Percentiles rank a stretch among this genome's conserved stretches.
These are phyloP conservation scores for Fraxinus platypoda DNA, from an alignment of 305 asterid species.

Conservation along the genomic window DNA sequence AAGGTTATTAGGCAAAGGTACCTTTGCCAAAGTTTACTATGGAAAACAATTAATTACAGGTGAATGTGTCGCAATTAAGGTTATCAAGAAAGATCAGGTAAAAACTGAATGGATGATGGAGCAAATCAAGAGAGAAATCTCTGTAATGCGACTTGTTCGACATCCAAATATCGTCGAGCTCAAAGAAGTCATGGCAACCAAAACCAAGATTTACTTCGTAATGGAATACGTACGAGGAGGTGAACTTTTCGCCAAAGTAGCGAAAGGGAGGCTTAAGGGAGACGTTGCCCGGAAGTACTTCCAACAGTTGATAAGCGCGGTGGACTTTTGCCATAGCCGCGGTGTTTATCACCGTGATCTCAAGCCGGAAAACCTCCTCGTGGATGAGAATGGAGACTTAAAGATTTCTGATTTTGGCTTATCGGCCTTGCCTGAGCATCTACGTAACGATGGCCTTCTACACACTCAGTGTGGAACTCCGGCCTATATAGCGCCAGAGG, in stretches of 20 bases:
- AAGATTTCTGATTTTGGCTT: constrained; percentile 50
- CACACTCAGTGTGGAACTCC: constrained; percentile 61
- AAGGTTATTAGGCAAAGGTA: constrained; percentile 42
- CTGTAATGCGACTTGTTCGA: constrained; percentile 51
- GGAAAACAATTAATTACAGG: constrained; percentile 31
- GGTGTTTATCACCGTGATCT: constrained; percentile 50
- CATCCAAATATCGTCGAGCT: constrained; percentile 54
- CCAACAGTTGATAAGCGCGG: constrained; percentile 50
- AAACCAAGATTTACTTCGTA: constrained; percentile 43
- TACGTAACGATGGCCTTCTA: constrained; percentile 33
- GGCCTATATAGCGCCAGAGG: constrained; percentile 54
- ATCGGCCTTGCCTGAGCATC: constrained; percentile 46
- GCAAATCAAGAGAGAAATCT: constrained; percentile 54
- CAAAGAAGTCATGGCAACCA: constrained; percentile 59
- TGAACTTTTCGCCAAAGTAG: constrained; percentile 36
- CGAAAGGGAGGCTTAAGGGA: constrained; percentile 39
- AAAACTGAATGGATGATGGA: constrained; percentile 47
- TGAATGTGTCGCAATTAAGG: constrained; percentile 52
- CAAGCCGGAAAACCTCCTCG: constrained; percentile 54
- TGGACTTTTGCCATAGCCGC: constrained; percentile 48
- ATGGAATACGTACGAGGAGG: constrained; percentile 57
- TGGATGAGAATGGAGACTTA: constrained; percentile 47
- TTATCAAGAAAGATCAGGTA: constrained; percentile 42
- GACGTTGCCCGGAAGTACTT: constrained; percentile 45
- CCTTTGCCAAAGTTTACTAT: constrained; percentile 51